phyloP scores from a whole-genome alignment of 23 red algal genomes.

The Gracilaria vermiculophylla region DNA sequence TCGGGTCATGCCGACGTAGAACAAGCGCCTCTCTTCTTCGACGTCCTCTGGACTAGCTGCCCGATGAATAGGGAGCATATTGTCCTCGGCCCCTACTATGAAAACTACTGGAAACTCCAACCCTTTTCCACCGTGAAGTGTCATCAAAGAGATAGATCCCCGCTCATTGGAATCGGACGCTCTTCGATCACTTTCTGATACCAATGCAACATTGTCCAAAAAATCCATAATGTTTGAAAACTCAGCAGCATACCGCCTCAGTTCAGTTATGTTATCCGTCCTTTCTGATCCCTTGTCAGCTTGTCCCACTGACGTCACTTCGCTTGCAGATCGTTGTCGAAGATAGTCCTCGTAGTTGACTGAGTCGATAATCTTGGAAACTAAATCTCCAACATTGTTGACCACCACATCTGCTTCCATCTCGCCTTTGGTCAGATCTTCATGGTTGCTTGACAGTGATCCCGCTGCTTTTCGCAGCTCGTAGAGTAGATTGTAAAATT shows the following conservation, averaged over 20 bases:
- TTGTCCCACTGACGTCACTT: not conserved
- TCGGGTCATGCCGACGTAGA: conserved; percentile 87
- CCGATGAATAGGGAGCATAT: conserved; percentile 42
- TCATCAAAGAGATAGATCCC: conserved; percentile 63
- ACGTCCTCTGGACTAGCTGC: conserved; percentile 1
- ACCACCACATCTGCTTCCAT: not conserved
- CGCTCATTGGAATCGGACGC: not conserved
- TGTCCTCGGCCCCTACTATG: conserved; percentile 69
- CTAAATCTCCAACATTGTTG: conserved; percentile 23
- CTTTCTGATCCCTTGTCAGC: conserved; percentile 49
- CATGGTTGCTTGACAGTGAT: not conserved
- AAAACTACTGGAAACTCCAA: conserved; percentile 84
- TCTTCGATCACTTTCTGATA: conserved; percentile 16
- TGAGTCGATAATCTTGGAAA: not conserved
- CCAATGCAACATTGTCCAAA: conserved; percentile 58
- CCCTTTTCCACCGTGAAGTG: conserved; percentile 82
- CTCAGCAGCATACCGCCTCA: not conserved
- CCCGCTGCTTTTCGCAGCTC: conserved; percentile 16
- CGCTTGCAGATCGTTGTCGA: conserved; percentile 1
- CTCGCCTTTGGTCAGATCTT: not conserved
- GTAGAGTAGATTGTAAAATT: conserved; percentile 31
- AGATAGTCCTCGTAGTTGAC: conserved; percentile 33
- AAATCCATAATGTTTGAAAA: conserved; percentile 14
- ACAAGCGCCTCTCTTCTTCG: conserved; percentile 77
- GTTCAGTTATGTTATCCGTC: conserved; percentile 55